Evolutionary conservation across 1,139 yeast species (phyloP), one percentile per base, ranked within the genome.

Genomic region (Hyphopichia pseudoburtonii): DNA sequence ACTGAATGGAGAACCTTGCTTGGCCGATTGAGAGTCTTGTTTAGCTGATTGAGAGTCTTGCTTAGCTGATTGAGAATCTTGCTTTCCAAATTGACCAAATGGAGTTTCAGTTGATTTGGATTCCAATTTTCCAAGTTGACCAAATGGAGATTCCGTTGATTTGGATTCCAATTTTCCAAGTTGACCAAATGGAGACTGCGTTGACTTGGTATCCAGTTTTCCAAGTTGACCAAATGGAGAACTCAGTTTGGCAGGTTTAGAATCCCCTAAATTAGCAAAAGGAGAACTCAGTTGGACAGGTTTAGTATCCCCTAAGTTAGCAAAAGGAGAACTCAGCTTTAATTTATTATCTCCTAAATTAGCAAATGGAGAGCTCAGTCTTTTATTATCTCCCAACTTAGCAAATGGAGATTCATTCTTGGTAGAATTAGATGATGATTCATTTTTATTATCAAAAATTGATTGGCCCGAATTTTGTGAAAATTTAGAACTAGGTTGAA

Each of bases 401-500:
- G 36, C 38, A 38, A 40, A 40, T 6, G 40, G 38, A 11, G 42
- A 23, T 7, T 11, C 26, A 19, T n/a, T n/a, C n/a, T n/a, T n/a
- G n/a, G n/a, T n/a, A n/a, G n/a, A n/a, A n/a, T n/a, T n/a, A n/a
- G n/a, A n/a, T n/a, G n/a, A n/a, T n/a, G n/a, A n/a, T n/a, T n/a
- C n/a, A n/a, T n/a, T n/a, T n/a, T n/a, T n/a, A n/a, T n/a, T n/a
- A n/a, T n/a, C n/a, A n/a, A n/a, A n/a, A n/a, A n/a, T n/a, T n/a
- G n/a, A n/a, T n/a, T n/a, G n/a, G n/a, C n/a, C n/a, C n/a, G n/a
- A n/a, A n/a, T n/a, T n/a, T n/a, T n/a, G n/a, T n/a, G n/a, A n/a
- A n/a, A n/a, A n/a, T n/a, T n/a, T n/a, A 14, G 44, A 48, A 3
- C 44, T 36, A 19, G 52, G 36, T 23, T 43, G 37, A 6, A 50